phyloP scores from a whole-genome alignment of 1,284 basidiomycete species.

The Cystobasidiaceae sp. region DNA sequence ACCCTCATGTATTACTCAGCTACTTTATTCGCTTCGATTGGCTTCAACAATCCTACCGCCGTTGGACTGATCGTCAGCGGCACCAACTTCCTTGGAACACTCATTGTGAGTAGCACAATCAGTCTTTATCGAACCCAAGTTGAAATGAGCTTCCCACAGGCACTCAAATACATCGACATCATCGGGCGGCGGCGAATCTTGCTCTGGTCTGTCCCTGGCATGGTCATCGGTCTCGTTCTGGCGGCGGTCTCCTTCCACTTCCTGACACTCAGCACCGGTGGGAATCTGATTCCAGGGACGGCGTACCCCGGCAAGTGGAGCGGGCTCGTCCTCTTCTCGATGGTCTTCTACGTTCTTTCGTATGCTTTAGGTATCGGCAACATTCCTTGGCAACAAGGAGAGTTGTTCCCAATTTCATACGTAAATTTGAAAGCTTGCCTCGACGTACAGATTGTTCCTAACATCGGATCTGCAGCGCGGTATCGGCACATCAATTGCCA shows the following conservation, averaged over 20 bases:
- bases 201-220: conserved; percentile 67
- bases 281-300: not conserved
- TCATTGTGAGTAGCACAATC: conserved; percentile 66
- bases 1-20: conserved; percentile 46
- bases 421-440: conserved; percentile 72
- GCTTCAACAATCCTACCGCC: conserved; percentile 45
- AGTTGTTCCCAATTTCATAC: conserved; percentile 61
- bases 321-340: conserved; percentile 45
- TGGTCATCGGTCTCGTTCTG: conserved; percentile 64
- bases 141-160: too few species aligned
- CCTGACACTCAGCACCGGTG: conserved; percentile 41
- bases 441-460: too few species aligned
- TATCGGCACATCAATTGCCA: conserved; percentile 71
- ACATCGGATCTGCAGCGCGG: conserved; percentile 53
- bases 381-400: conserved; percentile 58
- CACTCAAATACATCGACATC: conserved; percentile 66
- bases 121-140: too few species aligned
- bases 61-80: conserved; percentile 39
- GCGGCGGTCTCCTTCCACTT: conserved; percentile 68
- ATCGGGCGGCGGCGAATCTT: conserved; percentile 70
- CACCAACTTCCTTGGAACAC: conserved; percentile 24
- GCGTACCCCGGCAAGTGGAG: conserved; percentile 19
- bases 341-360: conserved; percentile 40
- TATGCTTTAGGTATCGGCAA: conserved; percentile 45
- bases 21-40: conserved; percentile 45